Base-by-base conservation (phyloP, 192 early-diverging fungal genomes). In the Coemansia sp. region DNA sequence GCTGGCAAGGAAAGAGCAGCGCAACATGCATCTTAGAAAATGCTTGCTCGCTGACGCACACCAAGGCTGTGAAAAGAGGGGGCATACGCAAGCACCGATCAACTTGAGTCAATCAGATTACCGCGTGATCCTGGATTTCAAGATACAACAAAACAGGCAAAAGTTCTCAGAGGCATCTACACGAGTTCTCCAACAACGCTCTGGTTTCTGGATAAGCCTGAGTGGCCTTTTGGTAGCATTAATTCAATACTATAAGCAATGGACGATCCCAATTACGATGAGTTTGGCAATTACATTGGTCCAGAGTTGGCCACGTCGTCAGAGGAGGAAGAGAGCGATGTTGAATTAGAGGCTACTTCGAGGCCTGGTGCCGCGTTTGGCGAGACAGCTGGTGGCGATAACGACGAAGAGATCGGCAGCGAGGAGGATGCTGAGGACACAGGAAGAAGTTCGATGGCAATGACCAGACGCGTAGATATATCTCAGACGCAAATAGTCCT, bases 241-340 rank as follows among this genome's bases (percentile, higher is more conserved):
- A 16, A 16, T 44, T 44, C 38, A 44, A 14, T 14, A 44, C 10
- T 38, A 7, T 44, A 44, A 44, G 50, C 23, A 54, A 92, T 92
- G 91, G 89, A 91, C 64, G 89, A 88, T 65, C 84, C 86, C 51
- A 76, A 88, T 26, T 94, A 92, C 65, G 92, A 94, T 78, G 92
- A 94, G 75, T 94, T 93, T 82, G 96, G 97, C 61, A 99, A 99
- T 86, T 99, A 99, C 83, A 91, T 99, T 77, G 97, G 97, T 19
- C 92, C 95, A 32, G 95, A 98, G 59, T 82, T 98, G 31, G 90
- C 89, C 44, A 69, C 73, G 34, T 75, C 78, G 10, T 74, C 73
- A 24, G 87, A 88, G 49, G 85, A 86, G 19, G 83, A 86, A 60
- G n/a, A 68, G 30, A 79, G 68, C 38, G 86, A 88, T 1, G 28